phyloP scores from a whole-genome alignment of 805 yeast species.

The Brettanomyces bruxellensis region DNA sequence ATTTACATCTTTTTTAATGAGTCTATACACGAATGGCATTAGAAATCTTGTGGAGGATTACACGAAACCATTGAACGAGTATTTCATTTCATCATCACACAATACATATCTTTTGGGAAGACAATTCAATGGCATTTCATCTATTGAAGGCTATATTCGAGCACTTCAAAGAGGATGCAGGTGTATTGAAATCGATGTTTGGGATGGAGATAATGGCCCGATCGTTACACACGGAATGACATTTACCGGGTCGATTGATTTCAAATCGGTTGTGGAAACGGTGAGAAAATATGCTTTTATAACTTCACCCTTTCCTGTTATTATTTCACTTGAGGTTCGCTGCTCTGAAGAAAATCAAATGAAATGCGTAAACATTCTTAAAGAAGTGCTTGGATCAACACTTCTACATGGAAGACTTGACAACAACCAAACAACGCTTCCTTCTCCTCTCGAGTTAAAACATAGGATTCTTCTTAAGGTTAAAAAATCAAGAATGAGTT shows the following conservation, averaged over 20 bases:
- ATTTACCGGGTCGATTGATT: slow-evolving; percentile 64
- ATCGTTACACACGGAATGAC: slow-evolving; percentile 86
- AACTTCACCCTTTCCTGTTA: slow-evolving; percentile 78
- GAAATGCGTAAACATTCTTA: slow-evolving; percentile 44
- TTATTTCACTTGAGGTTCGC: slow-evolving; percentile 77
- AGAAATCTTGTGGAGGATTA: slow-evolving; percentile 26
- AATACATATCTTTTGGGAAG: slow-evolving; percentile 86
- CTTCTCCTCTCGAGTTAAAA: slow-evolving; percentile 66
- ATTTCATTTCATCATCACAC: slow-evolving; percentile 88
- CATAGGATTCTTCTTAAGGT: slow-evolving; percentile 72
- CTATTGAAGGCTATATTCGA: slow-evolving; percentile 81
- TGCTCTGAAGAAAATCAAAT: slow-evolving; percentile 64
- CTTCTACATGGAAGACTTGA: slow-evolving; percentile 32
- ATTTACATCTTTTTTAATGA: slow-evolving; percentile 23
- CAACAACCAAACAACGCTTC: slow-evolving; percentile 31
- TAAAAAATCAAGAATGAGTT: slow-evolving; percentile 36
- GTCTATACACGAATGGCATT: slow-evolving; percentile 22
- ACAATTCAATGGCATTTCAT: slow-evolving; percentile 79
- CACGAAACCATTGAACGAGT: slow-evolving; percentile 68
- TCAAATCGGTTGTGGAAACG: slow-evolving; percentile 60
- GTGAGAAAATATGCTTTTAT: slow-evolving; percentile 82
- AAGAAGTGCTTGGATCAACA: slow-evolving; percentile 49
- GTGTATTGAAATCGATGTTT: slow-evolving; percentile 89
- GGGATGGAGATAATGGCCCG: slow-evolving; percentile 78
- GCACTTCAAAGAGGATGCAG: slow-evolving; percentile 89